Evolutionary conservation across 306 rosid genomes (phyloP), one percentile per base, ranked within the genome.

Genomic region (Abrus pulchellus): DNA sequence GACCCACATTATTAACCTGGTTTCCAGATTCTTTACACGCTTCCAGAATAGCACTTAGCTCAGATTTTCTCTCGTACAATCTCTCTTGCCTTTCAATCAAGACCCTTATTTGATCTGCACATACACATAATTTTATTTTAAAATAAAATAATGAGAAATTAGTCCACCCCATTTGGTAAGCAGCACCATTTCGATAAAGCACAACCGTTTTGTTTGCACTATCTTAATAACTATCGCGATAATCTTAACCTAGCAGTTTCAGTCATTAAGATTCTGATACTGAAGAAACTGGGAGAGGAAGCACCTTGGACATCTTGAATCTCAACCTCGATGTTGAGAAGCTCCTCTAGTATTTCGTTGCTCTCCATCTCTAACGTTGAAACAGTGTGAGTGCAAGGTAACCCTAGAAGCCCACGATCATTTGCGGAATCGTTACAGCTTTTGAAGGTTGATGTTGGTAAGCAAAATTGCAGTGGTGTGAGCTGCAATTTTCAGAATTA

Each of bases 251-350:
- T 10, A 9, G 32, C 33, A 33, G 60, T 56, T 68, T 36, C 5
- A 5, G 61, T 49, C 50, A 78, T 57, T 48, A 60, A 60, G 9
- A 71, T 53, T 32, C 3, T 12, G 79, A 43, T 9, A 7, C 10
- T 65, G 33, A 65, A 45, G 48, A 45, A 29, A 78, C 34, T 36
- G 61, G 5, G 6, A 36, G 71, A 72, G 28, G 66, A 48, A 72
- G 72, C 2, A 93, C 98, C 98, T 92, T 94, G 87, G 32, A 90
- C 97, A 53, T 91, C 92, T 82, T 92, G 87, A 76, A 94, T 79
- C 79, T 94, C 97, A 62, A 82, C 80, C 69, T 90, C 97, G 11
- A 94, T 71, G 80, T 67, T 84, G 40, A 85, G 90, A 63, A 94
- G 91, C 86, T 94, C 98, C 76, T 90, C 87, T 10, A 85, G 8